Evolutionary conservation across 441 rosid genomes (phyloP).

Genomic region (Brassica hybrid): DNA sequence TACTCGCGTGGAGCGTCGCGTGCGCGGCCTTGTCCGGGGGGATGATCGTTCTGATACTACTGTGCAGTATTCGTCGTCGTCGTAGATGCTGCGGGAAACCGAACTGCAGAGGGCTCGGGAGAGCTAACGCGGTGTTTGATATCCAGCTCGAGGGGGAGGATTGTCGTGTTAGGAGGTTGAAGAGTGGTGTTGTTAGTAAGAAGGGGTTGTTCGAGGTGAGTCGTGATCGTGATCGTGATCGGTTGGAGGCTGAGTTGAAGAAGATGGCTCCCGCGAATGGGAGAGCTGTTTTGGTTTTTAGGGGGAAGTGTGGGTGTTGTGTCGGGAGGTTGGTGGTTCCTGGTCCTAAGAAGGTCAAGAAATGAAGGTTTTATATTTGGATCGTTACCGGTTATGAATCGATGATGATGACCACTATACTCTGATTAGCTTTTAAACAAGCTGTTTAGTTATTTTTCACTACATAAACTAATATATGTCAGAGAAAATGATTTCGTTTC

Average conservation of each 20-base stretch:
- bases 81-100: slow-evolving; percentile 75
- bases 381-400: slow-evolving; percentile 11
- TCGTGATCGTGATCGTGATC: slow-evolving; percentile 73
- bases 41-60: slow-evolving; percentile 49
- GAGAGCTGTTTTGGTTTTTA: slow-evolving; percentile 77
- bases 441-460: slow-evolving; percentile 26
- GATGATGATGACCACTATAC: neutral
- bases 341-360: slow-evolving; percentile 83
- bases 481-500: neutral
- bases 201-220: slow-evolving; percentile 74
- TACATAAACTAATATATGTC: slow-evolving; percentile 31
- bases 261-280: slow-evolving; percentile 96
- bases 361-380: slow-evolving; percentile 38
- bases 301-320: slow-evolving; percentile 86
- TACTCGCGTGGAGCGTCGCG: slow-evolving; percentile 61
- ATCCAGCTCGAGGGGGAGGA: slow-evolving; percentile 91
- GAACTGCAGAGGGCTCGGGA: slow-evolving; percentile 77
- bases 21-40: slow-evolving; percentile 68
- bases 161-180: slow-evolving; percentile 53
- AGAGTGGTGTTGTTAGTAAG: slow-evolving; percentile 49
- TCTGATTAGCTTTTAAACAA: slow-evolving; percentile 21
- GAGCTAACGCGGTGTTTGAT: slow-evolving; percentile 80
- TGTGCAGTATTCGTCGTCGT: slow-evolving; percentile 57
- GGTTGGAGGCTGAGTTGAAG: slow-evolving; percentile 80
- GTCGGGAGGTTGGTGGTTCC: slow-evolving; percentile 90